These are phyloP conservation scores for Panicum virgatum DNA, from an alignment of 202 grass and related monocot genomes.

Conservation along the genomic window DNA sequence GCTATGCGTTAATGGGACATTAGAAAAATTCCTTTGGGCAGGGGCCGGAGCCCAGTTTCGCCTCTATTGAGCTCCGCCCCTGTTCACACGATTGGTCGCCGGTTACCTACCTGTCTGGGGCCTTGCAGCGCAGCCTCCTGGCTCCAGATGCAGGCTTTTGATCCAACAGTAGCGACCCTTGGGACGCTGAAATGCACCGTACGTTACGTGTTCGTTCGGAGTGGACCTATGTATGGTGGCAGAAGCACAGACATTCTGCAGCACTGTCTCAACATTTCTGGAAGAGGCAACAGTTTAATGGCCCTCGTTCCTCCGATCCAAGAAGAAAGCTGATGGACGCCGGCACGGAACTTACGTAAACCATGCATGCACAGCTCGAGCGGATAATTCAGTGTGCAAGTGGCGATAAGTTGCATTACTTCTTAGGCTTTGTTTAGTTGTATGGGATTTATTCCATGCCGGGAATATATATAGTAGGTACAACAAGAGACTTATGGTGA, in stretches of 20 bases:
- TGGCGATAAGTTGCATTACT: slow-evolving; percentile 19
- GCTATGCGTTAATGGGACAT: too few relatives aligned
- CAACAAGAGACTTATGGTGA: too few relatives aligned
- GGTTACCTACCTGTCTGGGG: neutral
- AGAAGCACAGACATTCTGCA: neutral
- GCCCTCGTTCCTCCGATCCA: neutral
- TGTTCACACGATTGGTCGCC: neutral
- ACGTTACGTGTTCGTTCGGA: neutral
- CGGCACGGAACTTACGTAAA: neutral
- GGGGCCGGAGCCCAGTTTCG: too few relatives aligned
- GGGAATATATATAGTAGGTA: too few relatives aligned
- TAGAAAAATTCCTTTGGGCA: too few relatives aligned
- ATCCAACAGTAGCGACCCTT: slow-evolving; percentile 28
- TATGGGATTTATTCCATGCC: too few relatives aligned
- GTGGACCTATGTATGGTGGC: neutral
- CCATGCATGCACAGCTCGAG: neutral
- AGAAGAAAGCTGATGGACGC: neutral
- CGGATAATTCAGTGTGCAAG: neutral
- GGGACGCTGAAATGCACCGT: slow-evolving; percentile 20
- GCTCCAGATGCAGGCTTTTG: neutral
- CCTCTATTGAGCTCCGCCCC: too few relatives aligned
- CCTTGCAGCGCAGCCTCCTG: neutral
- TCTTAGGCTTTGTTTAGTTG: too few relatives aligned
- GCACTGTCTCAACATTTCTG: slow-evolving; percentile 14
- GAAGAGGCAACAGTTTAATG: slow-evolving; percentile 14